Base-by-base conservation (phyloP, 2,329 filamentous ascomycete genomes). In the Cryphonectria nitschkei region DNA sequence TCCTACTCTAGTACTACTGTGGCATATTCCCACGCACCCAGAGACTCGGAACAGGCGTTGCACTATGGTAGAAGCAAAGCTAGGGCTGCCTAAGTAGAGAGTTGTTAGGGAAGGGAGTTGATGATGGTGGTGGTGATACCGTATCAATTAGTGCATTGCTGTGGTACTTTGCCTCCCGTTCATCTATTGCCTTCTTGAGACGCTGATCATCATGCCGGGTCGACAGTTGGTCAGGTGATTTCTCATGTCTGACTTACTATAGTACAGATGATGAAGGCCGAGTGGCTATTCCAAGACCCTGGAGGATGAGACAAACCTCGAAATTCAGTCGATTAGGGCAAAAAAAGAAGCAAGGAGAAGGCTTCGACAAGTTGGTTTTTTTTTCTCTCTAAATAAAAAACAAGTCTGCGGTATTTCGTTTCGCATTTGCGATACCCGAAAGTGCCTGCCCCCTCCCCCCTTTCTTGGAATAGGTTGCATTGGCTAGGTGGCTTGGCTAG, bases 401-500 rank as follows among this genome's bases (percentile, higher is more conserved):
- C 13, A 54, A 32, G 29, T 58, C 54, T 34, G 34, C 19, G 32
- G 54, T 58, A 32, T 58, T 34, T 16, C 2, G 16, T 19, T 34
- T 19, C 14, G 29, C 26, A 34, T 32, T 32, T 58, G 54, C 54
- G 39, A 64, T 26, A 16, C 41, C 37, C 61, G 61, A 26, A 8
- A 39, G 26, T 39, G 37, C 37, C 9, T 39, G 8, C 37, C 37
- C 9, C n/a, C n/a, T 5, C 54, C 39, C 26, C 26, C 26, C 16
- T 34, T 65, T 50, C 63, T 52, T 34, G 41, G 26, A 32, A 32
- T 8, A 2, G 29, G 62, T 19, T 32, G 13, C 41, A 34, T 32
- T 65, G 62, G 62, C 62, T 22, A 19, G 46, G 19, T 46, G 46
- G 46, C 46, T 46, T 64, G 62, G 62, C 62, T 50, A 5, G 16